Percentiles rank a stretch among this genome's conserved stretches.
Conservation (phyloP, 2,329 filamentous ascomycete genomes). For the Dryadomyces sulphureus region DNA sequence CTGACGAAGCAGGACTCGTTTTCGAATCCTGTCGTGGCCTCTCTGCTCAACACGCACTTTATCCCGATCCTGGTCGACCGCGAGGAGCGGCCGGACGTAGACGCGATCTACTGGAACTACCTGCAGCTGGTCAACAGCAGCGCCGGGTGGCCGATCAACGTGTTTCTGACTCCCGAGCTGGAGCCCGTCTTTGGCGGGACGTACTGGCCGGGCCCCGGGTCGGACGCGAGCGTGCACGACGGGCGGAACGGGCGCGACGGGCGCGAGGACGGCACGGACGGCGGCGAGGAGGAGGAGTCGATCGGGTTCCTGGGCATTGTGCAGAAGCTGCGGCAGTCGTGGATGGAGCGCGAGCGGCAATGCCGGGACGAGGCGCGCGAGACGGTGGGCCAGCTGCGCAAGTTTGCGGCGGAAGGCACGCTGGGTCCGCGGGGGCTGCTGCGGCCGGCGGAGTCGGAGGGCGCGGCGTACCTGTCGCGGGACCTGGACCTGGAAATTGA, state of each 20-base stretch:
- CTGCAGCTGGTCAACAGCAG: constrained; percentile 82
- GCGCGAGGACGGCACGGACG: background rate
- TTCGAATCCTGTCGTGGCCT: constrained; percentile 64
- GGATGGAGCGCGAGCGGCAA: constrained; percentile 70
- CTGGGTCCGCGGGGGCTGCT: constrained; percentile 29
- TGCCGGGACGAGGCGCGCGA: constrained; percentile 74
- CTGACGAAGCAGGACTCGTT: constrained; percentile 92
- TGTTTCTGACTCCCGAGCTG: constrained; percentile 88
- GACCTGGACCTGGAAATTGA: constrained; percentile 72
- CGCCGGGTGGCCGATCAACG: constrained; percentile 88
- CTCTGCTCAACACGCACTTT: constrained; percentile 72
- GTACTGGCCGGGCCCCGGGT: constrained; percentile 78
- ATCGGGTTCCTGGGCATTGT: constrained; percentile 75
- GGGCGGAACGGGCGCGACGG: constrained; percentile 15
- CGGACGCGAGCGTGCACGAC: constrained; percentile 26
- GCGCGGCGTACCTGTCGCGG: constrained; percentile 17
- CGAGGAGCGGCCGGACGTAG: constrained; percentile 86
- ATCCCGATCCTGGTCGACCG: constrained; percentile 87
- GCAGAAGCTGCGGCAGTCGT: constrained; percentile 58
- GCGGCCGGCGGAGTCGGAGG: constrained; percentile 13
- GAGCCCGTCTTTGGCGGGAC: constrained; percentile 93
- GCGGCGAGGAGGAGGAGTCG: constrained; percentile 34
- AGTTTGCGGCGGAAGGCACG: constrained; percentile 81
- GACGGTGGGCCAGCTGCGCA: constrained; percentile 64
- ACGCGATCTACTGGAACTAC: constrained; percentile 97